Evolutionary conservation across 805 yeast species (phyloP), one percentile per base, ranked within the genome.

Genomic region (Teunomyces panamensis): DNA sequence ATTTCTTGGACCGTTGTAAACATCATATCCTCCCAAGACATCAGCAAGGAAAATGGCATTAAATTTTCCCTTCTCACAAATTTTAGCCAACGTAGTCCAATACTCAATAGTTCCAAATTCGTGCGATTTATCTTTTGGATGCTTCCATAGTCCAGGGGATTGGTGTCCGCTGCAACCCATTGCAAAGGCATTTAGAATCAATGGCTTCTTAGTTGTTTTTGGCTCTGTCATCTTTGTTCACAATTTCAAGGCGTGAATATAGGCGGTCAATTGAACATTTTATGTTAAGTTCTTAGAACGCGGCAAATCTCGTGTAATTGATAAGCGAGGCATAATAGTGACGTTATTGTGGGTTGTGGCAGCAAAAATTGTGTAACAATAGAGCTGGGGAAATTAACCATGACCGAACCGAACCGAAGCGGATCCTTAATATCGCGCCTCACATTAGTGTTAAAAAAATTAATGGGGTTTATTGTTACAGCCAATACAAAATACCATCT

Each of bases 11-110:
- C 46, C 46, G 16, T 43, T 43, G 46, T 43, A 43, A 9, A 43
- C 46, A 24, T 43, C 46, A 11, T 43, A 43, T 7, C 46, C 46
- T 8, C 46, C 46, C 28, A 43, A 35, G 4, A 43, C 46, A 35
- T 43, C 46, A 6, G 46, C 46, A 26, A 43, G 29, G 34, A 43
- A 43, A 10, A 43, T 14, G 14, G 42, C 46, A 17, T 43, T 43
- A 39, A 43, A 43, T 13, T 43, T 43, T 14, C 46, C 46, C 42
- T 10, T 35, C 20, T 43, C 46, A 13, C 39, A 35, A 9, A 34
- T 20, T 14, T 43, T 35, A 20, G 46, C 46, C 24, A 43, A 35
- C 14, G 27, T 34, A 32, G 46, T 43, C 46, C 46, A 43, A 24
- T 43, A 43, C 29, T 43, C 42, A 11, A 43, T 43, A 10, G 46